Percentiles rank a stretch among this genome's conserved stretches.
Evolutionary conservation across 176 grass and related monocot species (phyloP).

Genomic region (Tillandsia leiboldiana): DNA sequence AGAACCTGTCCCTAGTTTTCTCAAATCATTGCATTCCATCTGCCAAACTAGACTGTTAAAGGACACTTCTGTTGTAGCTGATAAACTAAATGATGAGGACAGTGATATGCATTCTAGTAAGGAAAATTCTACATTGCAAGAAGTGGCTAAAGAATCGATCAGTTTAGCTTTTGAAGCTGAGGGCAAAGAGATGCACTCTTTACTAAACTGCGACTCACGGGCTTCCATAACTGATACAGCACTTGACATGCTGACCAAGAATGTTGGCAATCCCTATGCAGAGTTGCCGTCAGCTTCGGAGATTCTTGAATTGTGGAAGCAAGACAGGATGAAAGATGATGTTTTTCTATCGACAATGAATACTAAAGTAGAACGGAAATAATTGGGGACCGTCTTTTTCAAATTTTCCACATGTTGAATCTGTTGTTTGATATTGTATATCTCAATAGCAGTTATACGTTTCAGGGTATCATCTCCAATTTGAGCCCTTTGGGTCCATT

Average conservation of each 20-base stretch:
- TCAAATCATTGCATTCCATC: conserved; percentile 29
- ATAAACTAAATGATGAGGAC: conserved; percentile 1
- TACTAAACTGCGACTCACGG: conserved; percentile 2
- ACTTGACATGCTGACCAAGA: conserved; percentile 38
- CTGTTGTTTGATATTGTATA: no score
- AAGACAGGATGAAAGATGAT: conserved; percentile 21
- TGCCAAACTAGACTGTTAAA: conserved; percentile 13
- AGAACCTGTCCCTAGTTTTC: conserved; percentile 33
- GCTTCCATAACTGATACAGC: conserved; percentile 36
- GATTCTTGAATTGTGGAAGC: conserved; percentile 50
- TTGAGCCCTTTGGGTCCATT: no score
- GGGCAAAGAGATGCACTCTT: conserved; percentile 2
- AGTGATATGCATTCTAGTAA: background rate
- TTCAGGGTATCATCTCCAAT: no score
- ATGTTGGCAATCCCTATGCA: conserved; percentile 22
- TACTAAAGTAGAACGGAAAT: background rate
- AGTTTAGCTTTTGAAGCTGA: conserved; percentile 14
- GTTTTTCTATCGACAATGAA: background rate
- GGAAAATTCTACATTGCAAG: background rate
- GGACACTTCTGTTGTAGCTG: conserved; percentile 9
- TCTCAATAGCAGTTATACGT: no score
- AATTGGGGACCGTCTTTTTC: background rate
- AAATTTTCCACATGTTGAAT: no score
- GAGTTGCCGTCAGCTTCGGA: conserved; percentile 39
- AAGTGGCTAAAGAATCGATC: background rate